Conservation (phyloP, 805 yeast genomes). For the Starmerella etchellsii region DNA sequence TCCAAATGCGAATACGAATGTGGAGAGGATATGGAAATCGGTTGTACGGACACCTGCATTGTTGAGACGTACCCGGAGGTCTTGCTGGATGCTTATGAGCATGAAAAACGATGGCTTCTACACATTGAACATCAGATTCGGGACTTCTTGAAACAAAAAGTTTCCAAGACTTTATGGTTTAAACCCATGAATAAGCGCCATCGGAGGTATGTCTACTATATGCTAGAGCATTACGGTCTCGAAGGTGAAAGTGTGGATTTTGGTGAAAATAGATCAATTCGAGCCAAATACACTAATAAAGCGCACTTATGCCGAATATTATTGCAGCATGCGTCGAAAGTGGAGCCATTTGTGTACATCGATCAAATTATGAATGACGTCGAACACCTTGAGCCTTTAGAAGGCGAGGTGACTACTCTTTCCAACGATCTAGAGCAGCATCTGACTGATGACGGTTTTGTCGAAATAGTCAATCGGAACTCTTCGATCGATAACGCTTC, state of each 20-base stretch:
- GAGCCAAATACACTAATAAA: slow-evolving; percentile 1
- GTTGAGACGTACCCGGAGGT: slow-evolving; percentile 20
- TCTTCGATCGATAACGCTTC: no score
- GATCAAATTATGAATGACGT: background rate
- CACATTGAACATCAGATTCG: slow-evolving; percentile 43
- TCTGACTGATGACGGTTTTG: background rate
- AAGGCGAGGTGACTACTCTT: no score
- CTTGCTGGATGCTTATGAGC: slow-evolving; percentile 34
- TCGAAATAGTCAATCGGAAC: background rate
- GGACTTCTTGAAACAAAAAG: slow-evolving; percentile 33
- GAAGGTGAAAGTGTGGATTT: slow-evolving; percentile 65
- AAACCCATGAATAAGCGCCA: slow-evolving; percentile 63
- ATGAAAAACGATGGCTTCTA: slow-evolving; percentile 53
- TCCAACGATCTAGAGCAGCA: no score
- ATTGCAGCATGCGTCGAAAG: background rate
- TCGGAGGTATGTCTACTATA: slow-evolving; percentile 53
- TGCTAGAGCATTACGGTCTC: slow-evolving; percentile 46
- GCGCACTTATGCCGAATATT: background rate
- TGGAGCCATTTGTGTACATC: background rate
- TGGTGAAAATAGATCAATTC: slow-evolving; percentile 48
- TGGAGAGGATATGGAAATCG: slow-evolving; percentile 31
- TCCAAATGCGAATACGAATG: slow-evolving; percentile 42
- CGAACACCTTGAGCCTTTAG: no score
- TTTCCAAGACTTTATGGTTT: slow-evolving; percentile 42
- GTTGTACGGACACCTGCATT: slow-evolving; percentile 51